phyloP scores from a whole-genome alignment of 2,329 filamentous ascomycete species.

The Fusarium sp. region DNA sequence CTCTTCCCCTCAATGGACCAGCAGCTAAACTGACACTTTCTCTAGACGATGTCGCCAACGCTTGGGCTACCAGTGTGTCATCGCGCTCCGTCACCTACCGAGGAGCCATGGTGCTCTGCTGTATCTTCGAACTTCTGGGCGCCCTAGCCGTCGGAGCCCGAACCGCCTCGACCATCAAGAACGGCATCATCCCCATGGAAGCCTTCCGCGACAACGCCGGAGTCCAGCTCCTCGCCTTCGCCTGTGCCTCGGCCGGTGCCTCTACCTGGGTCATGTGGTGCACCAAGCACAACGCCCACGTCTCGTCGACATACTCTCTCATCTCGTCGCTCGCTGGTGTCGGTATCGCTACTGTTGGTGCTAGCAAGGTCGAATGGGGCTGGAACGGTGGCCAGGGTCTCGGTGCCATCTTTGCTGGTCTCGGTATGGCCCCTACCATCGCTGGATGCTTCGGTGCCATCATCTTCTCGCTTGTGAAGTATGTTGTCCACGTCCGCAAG shows the following conservation, averaged over 20 bases:
- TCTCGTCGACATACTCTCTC: slow-evolving; percentile 79
- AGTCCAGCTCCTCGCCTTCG: slow-evolving; percentile 77
- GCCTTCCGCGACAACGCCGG: slow-evolving; percentile 72
- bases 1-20: not conserved
- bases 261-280: slow-evolving; percentile 85
- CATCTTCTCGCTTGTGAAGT: slow-evolving; percentile 76
- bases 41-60: slow-evolving; percentile 84
- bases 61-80: slow-evolving; percentile 84
- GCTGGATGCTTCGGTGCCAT: slow-evolving; percentile 73
- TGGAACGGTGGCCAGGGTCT: slow-evolving; percentile 77
- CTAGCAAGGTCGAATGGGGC: slow-evolving; percentile 73
- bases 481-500: slow-evolving; percentile 76
- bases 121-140: slow-evolving; percentile 76
- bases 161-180: slow-evolving; percentile 83
- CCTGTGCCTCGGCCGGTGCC: slow-evolving; percentile 73
- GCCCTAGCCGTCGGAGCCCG: slow-evolving; percentile 76
- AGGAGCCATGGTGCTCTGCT: slow-evolving; percentile 75
- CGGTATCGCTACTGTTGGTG: slow-evolving; percentile 75
- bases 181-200: slow-evolving; percentile 74
- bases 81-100: slow-evolving; percentile 80
- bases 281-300: slow-evolving; percentile 78
- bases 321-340: slow-evolving; percentile 77
- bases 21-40: slow-evolving; percentile 11
- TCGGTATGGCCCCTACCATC: slow-evolving; percentile 78
- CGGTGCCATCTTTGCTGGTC: slow-evolving; percentile 77